These are phyloP conservation scores for Leptographium wingfieldii DNA, from an alignment of 2,329 filamentous ascomycete species.

Conservation along the genomic window DNA sequence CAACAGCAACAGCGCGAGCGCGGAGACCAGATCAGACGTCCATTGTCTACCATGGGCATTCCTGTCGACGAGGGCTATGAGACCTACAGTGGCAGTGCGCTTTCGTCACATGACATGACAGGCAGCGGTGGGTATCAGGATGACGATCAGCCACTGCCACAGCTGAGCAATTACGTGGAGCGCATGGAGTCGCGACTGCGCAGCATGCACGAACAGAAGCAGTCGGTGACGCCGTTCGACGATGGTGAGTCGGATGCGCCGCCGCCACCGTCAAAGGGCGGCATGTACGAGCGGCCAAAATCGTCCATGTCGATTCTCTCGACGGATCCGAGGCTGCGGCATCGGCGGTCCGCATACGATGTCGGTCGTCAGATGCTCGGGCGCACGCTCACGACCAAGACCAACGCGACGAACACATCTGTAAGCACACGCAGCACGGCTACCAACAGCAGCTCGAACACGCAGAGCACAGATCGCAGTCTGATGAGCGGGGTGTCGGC, in stretches of 20 bases:
- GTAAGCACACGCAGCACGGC: constrained; percentile 55
- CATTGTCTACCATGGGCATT: constrained; percentile 65
- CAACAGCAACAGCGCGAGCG: constrained; percentile 8
- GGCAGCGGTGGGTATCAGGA: constrained; percentile 26
- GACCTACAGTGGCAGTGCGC: constrained; percentile 37
- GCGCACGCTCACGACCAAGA: constrained; percentile 80
- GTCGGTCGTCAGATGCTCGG: constrained; percentile 56
- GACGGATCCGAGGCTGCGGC: constrained; percentile 36
- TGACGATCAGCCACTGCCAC: constrained; percentile 47
- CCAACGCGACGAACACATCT: constrained; percentile 68
- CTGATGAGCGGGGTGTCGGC: constrained; percentile 92
- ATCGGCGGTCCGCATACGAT: constrained; percentile 69
- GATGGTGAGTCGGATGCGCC: constrained; percentile 18
- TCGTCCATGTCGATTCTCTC: constrained; percentile 36
- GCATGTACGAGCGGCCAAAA: constrained; percentile 39
- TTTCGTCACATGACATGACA: constrained; percentile 35
- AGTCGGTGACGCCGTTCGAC: not conserved
- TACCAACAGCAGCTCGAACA: constrained; percentile 55
- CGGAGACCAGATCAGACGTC: constrained; percentile 24
- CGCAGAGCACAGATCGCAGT: constrained; percentile 67
- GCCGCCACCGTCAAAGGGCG: constrained; percentile 41
- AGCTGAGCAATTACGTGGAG: constrained; percentile 76
- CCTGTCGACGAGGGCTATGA: constrained; percentile 47
- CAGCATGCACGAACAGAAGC: constrained; percentile 52
- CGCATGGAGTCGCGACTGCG: constrained; percentile 79